Base-by-base conservation (phyloP, 2,329 filamentous ascomycete species). In the Penicillium sp. region DNA sequence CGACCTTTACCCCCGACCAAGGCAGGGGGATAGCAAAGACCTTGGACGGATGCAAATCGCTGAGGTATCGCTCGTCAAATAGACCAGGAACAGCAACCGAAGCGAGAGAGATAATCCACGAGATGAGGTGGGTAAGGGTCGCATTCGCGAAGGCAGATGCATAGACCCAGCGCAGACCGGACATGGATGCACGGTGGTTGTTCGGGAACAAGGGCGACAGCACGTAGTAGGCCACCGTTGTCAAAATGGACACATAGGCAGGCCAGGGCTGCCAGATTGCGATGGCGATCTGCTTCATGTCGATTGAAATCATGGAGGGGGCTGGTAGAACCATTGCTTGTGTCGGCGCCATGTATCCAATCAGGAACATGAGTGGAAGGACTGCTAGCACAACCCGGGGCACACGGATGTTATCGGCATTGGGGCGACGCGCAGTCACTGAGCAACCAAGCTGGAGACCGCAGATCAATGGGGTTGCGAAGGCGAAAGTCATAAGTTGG, bases 261-360 rank as follows among this genome's bases (percentile, higher is more conserved):
- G 83, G 81, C 70, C 82, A 84, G 4, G 76, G 71, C 62, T 84
- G 82, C 81, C 83, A 84, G 48, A 80, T 63, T 1, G 80, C 79
- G 28, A 82, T 80, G 57, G 79, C 75, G 22, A 73, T 72, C 64
- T 84, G 82, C 62, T 82, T 83, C 12, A 73, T 70, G n/a, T 75
- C 69, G 15, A 75, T 66, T 1, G 74, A 73, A 14, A 82, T 63
- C 1, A 74, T 22, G 0, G 66, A 67, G 0, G 80, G 80, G 2
- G 76, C 71, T 1, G 80, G 79, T 4, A 83, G 67, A 11, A 72
- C 67, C 73, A 83, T 78, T 4, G 79, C 62, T 22, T 78, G 57
- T 0, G 77, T 74, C 0, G 82, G 83, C 2, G 82, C 48, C 41
- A 80, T 64, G 63, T 78, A 84, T 7, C 79, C 78, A 2, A 82